These are phyloP conservation scores for Inonotus hispidus DNA, from an alignment of 1,284 basidiomycete genomes.

Conservation along the genomic window DNA sequence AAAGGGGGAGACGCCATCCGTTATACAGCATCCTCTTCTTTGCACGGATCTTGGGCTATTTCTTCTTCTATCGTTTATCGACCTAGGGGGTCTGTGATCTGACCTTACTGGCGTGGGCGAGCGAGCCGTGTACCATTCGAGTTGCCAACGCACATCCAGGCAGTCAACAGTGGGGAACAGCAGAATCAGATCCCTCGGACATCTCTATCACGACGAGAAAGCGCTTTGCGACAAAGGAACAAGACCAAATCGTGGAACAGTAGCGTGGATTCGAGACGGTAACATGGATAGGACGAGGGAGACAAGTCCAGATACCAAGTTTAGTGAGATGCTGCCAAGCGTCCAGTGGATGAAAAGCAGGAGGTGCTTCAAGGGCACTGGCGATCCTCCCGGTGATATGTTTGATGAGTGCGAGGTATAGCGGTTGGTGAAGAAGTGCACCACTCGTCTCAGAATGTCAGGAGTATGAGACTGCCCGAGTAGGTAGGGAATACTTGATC, in stretches of 20 bases:
- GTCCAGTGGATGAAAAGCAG: too few relatives aligned
- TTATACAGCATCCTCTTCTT: constrained; percentile 96
- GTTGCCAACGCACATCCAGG: neutral
- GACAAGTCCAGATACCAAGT: too few relatives aligned
- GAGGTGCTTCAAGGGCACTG: too few relatives aligned
- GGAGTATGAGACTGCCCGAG: too few relatives aligned
- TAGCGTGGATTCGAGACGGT: too few relatives aligned
- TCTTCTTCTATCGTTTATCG: constrained; percentile 98
- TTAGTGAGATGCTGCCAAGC: too few relatives aligned
- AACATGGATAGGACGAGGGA: too few relatives aligned
- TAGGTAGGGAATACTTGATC: neutral
- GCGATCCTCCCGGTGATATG: too few relatives aligned
- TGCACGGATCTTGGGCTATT: constrained; percentile 91
- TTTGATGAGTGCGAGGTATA: too few relatives aligned
- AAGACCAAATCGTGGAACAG: too few relatives aligned
- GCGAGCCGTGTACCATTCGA: constrained; percentile 92
- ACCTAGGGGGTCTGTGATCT: constrained; percentile 97
- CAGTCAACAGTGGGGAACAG: neutral
- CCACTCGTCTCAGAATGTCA: too few relatives aligned
- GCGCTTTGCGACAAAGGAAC: neutral
- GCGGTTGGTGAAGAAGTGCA: too few relatives aligned
- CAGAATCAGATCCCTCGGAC: neutral
- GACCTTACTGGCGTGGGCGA: constrained; percentile 99
- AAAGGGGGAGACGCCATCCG: constrained; percentile 63
- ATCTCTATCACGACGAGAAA: neutral